Base-by-base conservation (phyloP, 1,139 yeast genomes). In the Pneumocystis jirovecii region DNA sequence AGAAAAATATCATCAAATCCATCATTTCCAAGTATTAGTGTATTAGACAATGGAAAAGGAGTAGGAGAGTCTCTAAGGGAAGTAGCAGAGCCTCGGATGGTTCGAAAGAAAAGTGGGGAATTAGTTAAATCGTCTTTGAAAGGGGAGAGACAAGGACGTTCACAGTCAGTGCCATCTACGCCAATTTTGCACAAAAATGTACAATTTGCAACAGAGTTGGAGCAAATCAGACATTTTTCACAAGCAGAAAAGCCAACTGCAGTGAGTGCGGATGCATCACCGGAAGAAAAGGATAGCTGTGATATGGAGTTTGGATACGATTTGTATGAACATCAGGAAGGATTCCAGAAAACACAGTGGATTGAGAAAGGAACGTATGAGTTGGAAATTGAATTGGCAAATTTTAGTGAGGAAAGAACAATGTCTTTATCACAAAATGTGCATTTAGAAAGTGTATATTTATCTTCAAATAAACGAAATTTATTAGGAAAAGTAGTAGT, bases 101-200 rank as follows among this genome's bases (percentile, higher is more conserved):
- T 86, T 3, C 82, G 89, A 34, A 87, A 85, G 73, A 89, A 89
- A 75, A 83, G 89, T 3, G 95, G 95, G 34, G 96, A 89, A 73
- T 77, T 87, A 59, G 87, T 89, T 63, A 87, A 87, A 72, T 83
- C 91, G 3, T 85, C 89, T 34, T 78, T 89, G 65, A 87, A 85
- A 72, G 73, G 78, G 66, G 81, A 77, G 67, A 44, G 35, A 19
- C 35, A 64, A 15, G 75, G 83, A 61, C 76, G 88, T 65, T 80
- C 84, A 44, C 80, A 80, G 70, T 85, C 90, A 15, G 80, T 87
- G 77, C 96, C 96, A 1, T 78, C 86, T 0, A 85, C 95, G 3
- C 87, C 88, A 0, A 82, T 87, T 25, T 79, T 80, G 68, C 68
- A 70, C 56, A 89, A 89, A 72, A 84, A 81, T 70, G 96, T 89